Base-by-base conservation (phyloP, 2,329 filamentous ascomycete genomes). In the Fusarium newnesense region DNA sequence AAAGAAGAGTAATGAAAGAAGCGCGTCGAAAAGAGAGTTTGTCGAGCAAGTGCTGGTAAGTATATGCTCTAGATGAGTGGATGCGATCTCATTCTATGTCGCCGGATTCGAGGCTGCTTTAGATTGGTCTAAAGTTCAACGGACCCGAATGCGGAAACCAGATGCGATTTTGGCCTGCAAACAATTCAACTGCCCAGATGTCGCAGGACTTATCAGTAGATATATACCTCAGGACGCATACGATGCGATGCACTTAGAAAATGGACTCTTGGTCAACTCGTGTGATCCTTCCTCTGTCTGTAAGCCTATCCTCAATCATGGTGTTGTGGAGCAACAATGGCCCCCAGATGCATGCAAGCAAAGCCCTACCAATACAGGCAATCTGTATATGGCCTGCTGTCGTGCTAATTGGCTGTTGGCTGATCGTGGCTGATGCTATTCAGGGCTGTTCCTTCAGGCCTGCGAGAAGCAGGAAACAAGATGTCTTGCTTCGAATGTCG, bases 331-430 rank as follows among this genome's bases (percentile, higher is more conserved):
- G 64, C 36, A 40, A 56, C 61, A 43, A 49, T 60, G 57, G 57
- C 57, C 52, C 50, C 56, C 49, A 65, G 61, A 62, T 75, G 72
- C 72, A 74, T 72, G 60, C 71, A 73, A 73, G 64, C 49, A 72
- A 58, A 46, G 26, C 43, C 32, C 40, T 54, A 39, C 30, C 34
- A 37, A 66, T 66, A 30, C 36, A 43, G 50, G 44, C 53, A 69
- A 69, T 65, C 32, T 74, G 46, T 56, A 40, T 47, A 43, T 36
- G 13, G 24, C 57, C n/a, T 63, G 39, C 32, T 39, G 44, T 10
- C n/a, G 19, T 34, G 34, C 28, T 61, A 24, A 74, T 69, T 74
- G 68, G 72, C 21, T 60, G 12, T 26, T 24, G 11, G 19, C 24
- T 57, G 64, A 39, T 34, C 24, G 72, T 69, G 68, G 53, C 64